Evolutionary conservation across 306 rosid genomes (phyloP).

Genomic region (Castanea mollissima): DNA sequence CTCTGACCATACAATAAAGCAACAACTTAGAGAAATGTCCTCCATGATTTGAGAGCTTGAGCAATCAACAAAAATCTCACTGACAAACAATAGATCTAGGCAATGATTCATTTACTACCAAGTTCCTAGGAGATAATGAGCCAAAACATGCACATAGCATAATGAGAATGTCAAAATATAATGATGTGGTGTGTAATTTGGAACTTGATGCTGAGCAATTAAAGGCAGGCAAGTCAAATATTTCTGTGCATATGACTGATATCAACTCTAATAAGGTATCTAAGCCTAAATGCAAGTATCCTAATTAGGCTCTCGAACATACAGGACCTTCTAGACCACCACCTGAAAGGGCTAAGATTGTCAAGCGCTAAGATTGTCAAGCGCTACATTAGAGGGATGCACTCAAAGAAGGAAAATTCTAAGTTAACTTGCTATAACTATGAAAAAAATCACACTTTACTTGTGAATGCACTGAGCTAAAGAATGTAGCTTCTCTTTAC

Average conservation of each 20-base stretch:
- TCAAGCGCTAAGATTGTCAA: no score
- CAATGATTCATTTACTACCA: background rate
- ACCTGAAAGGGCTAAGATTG: background rate
- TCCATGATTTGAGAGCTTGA: no score
- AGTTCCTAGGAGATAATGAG: background rate
- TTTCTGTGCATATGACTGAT: background rate
- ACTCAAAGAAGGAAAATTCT: background rate
- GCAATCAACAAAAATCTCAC: no score
- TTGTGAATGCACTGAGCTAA: background rate
- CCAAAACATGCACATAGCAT: background rate
- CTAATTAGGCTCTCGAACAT: no score
- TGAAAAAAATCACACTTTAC: background rate
- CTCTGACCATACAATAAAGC: background rate
- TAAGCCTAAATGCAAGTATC: background rate
- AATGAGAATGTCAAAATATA: background rate
- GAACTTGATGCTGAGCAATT: background rate
- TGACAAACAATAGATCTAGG: background rate
- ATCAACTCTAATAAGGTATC: background rate
- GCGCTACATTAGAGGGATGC: background rate
- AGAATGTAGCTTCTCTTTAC: background rate
- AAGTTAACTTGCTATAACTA: background rate
- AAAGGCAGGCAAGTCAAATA: background rate
- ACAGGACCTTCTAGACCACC: no score
- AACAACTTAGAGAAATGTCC: no score
- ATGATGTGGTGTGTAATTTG: background rate